A percentile compares a stretch with the other conserved stretches of the same genome.
phyloP scores from a whole-genome alignment of 2,329 filamentous ascomycete genomes.

The Clarireedia sp. region DNA sequence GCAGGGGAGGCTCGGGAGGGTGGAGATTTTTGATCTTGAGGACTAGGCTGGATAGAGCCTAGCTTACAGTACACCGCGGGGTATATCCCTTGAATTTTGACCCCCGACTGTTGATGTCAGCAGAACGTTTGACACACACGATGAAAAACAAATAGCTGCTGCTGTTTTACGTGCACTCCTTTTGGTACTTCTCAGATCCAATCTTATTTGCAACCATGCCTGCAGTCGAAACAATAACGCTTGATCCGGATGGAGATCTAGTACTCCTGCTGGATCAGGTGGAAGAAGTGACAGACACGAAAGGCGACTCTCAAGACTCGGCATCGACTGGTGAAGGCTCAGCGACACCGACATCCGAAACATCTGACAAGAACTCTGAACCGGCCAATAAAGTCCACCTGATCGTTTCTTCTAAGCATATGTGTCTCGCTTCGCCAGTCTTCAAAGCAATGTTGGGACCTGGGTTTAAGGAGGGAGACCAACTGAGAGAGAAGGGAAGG shows the following conservation, averaged over 20 bases:
- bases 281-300: neutral
- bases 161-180: neutral
- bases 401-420: neutral
- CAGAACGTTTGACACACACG: too few relatives aligned
- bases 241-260: constrained; percentile 1
- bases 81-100: too few relatives aligned
- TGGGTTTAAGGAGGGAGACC: neutral
- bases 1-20: too few relatives aligned
- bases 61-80: too few relatives aligned
- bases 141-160: too few relatives aligned
- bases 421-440: neutral
- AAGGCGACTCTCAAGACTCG: neutral
- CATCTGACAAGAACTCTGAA: neutral
- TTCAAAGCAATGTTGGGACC: neutral
- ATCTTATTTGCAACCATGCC: neutral
- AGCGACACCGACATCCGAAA: too few relatives aligned
- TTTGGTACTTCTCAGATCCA: neutral
- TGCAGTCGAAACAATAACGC: neutral
- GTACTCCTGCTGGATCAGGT: neutral
- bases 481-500: neutral
- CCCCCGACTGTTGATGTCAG: too few relatives aligned
- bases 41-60: too few relatives aligned
- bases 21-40: too few relatives aligned
- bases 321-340: too few relatives aligned
- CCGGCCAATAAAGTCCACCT: neutral